Percentiles rank a stretch among this genome's conserved stretches.
These are phyloP conservation scores for Schwanniomyces polymorphus DNA, from an alignment of 805 yeast genomes.

Conservation along the genomic window DNA sequence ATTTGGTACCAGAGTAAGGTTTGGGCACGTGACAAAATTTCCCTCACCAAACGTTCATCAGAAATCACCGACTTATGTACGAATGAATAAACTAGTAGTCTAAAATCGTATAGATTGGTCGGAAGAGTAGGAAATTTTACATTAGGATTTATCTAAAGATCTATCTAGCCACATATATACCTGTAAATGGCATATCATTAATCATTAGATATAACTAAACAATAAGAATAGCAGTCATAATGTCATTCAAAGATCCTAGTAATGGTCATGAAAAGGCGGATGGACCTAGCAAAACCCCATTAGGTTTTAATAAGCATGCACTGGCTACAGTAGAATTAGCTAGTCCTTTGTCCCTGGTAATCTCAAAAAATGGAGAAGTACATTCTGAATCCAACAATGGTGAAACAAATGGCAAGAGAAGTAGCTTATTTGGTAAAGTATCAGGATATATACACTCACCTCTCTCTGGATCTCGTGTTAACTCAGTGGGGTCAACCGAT, in stretches of 20 bases:
- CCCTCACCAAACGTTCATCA: not conserved
- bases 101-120: not conserved
- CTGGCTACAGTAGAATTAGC: constrained; percentile 15
- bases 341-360: constrained; percentile 9
- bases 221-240: not conserved
- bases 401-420: constrained; percentile 10
- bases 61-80: not conserved
- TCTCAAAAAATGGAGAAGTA: constrained; percentile 7
- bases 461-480: constrained; percentile 15
- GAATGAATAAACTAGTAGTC: not conserved
- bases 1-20: not conserved
- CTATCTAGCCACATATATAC: not conserved
- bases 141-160: not conserved
- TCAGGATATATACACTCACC: constrained; percentile 29
- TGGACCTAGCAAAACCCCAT: constrained; percentile 12
- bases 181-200: not conserved
- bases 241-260: constrained; percentile 3
- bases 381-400: not conserved
- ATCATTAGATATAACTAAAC: not conserved
- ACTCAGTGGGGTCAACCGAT: constrained; percentile 7
- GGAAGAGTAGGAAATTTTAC: not conserved
- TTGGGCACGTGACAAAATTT: not conserved
- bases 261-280: not conserved
- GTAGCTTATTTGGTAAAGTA: constrained; percentile 30
- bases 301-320: constrained; percentile 9